Base-by-base conservation (phyloP, 1,284 basidiomycete species). In the Sporisorium sorghi region DNA sequence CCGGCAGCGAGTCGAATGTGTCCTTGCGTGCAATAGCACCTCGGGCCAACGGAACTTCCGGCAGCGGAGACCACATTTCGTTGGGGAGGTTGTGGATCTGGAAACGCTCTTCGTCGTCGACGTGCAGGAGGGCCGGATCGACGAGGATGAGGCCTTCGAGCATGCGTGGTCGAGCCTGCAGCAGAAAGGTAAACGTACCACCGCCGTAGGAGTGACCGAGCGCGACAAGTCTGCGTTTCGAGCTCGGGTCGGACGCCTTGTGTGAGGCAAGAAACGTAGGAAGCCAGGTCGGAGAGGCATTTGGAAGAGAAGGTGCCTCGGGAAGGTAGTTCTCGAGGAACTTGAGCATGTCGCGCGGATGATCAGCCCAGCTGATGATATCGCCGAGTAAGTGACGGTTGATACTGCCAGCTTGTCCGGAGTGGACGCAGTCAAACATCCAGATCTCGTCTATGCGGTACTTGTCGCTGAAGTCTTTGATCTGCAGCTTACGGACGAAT, bases 131-230 rank as follows among this genome's bases (percentile, higher is more conserved):
- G 58, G 92, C 88, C 0, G 95, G 93, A 82, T 97, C 94, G 26
- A 95, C 85, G 11, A 95, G 87, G 47, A 93, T 86, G 33, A 96
- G 85, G 0, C 89, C 88, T 17, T 89, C 87, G 85, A 94, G 93
- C 10, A 95, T 85, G 1, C 86, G 85, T 0, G 93, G 92, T 56
- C 87, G 85, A 12, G 88, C 87, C 17, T 90, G 76, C 1, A 91
- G 90, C 1, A 90, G 90, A 24, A 90, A 87, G 6, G 87, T 81
- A 5, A 75, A 44, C 30, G 63, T 47, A n/a, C 24, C 67, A 39
- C 54, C 75, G 26, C 60, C 69, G 63, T 91, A 90, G 0, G 92
- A 94, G 83, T 97, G 93, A 0, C 93, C 93, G 3, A 93, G 84
- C 1, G 87, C 89, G 23, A 94, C 85, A 4, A 92, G 79, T 14